phyloP scores from a whole-genome alignment of 2,329 filamentous ascomycete genomes.

The Diaporthe helianthi region DNA sequence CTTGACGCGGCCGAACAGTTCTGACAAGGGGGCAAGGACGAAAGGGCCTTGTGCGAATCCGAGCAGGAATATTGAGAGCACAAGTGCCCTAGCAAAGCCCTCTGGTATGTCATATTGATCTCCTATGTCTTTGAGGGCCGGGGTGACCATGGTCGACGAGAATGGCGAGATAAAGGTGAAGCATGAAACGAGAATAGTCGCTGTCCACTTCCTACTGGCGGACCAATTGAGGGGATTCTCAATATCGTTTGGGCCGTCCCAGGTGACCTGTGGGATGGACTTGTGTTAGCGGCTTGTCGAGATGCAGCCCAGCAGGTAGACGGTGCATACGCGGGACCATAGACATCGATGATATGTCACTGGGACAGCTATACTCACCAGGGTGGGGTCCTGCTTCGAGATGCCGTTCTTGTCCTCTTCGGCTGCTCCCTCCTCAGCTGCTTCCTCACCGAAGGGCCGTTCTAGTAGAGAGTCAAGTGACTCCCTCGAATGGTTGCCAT shows the following conservation, averaged over 20 bases:
- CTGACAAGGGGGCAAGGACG: constrained; percentile 47
- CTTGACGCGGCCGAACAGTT: constrained; percentile 43
- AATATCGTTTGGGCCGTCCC: constrained; percentile 25
- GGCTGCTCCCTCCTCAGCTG: background rate
- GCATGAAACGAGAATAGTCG: constrained; percentile 22
- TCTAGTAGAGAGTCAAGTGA: constrained; percentile 7
- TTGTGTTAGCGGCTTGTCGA: constrained; percentile 7
- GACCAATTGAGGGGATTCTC: constrained; percentile 29
- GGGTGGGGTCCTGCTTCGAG: background rate
- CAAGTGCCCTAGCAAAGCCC: constrained; percentile 8
- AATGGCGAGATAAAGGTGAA: constrained; percentile 33
- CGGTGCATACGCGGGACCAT: background rate
- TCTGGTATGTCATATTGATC: constrained; percentile 15
- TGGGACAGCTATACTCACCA: background rate
- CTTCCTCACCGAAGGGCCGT: background rate
- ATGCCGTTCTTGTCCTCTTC: background rate
- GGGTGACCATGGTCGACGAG: constrained; percentile 27
- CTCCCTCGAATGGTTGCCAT: background rate
- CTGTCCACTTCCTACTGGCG: constrained; percentile 19
- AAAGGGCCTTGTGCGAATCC: constrained; percentile 23
- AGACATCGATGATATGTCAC: background rate
- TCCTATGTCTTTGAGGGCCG: constrained; percentile 17
- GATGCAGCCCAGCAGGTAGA: background rate
- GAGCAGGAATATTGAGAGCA: constrained; percentile 15
- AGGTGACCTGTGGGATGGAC: constrained; percentile 7